Conservation (phyloP, 192 early-diverging fungal species). For the Entomortierella beljakovae region DNA sequence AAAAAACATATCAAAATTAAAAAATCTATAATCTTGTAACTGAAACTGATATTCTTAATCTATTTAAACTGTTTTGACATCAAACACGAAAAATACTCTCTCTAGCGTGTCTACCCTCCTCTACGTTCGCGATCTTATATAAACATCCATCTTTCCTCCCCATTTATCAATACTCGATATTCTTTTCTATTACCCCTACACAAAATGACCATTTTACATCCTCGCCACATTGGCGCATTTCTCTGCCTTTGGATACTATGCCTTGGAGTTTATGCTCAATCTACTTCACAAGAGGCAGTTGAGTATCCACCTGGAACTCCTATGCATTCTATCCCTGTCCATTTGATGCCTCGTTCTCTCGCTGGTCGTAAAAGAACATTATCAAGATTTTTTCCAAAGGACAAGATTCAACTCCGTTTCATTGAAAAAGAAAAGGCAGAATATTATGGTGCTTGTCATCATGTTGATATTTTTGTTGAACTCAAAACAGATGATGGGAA, state of each 20-base stretch:
- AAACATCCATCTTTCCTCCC: too few species aligned
- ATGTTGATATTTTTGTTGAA: conserved; percentile 38
- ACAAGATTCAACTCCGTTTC: conserved; percentile 30
- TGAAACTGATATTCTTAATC: too few species aligned
- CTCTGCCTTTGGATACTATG: conserved; percentile 20
- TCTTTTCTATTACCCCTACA: background rate
- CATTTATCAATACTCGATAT: background rate
- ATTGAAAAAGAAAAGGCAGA: conserved; percentile 14
- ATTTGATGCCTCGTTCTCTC: conserved; percentile 13
- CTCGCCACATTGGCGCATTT: background rate
- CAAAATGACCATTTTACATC: background rate
- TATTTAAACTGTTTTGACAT: too few species aligned
- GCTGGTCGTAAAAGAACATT: conserved; percentile 7
- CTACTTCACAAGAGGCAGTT: background rate
- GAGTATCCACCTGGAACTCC: conserved; percentile 12
- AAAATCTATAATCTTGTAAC: too few species aligned
- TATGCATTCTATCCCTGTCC: conserved; percentile 31
- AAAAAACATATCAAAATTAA: too few species aligned
- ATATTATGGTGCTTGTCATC: conserved; percentile 30
- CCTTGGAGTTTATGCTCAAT: conserved; percentile 6
- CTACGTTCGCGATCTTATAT: too few species aligned
- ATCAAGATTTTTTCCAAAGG: conserved; percentile 21
- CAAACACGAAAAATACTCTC: too few species aligned
- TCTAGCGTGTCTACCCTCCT: too few species aligned
- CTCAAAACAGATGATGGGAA: conserved; percentile 33